Conservation (phyloP, 306 rosid genomes). For the Mucuna pruriens region DNA sequence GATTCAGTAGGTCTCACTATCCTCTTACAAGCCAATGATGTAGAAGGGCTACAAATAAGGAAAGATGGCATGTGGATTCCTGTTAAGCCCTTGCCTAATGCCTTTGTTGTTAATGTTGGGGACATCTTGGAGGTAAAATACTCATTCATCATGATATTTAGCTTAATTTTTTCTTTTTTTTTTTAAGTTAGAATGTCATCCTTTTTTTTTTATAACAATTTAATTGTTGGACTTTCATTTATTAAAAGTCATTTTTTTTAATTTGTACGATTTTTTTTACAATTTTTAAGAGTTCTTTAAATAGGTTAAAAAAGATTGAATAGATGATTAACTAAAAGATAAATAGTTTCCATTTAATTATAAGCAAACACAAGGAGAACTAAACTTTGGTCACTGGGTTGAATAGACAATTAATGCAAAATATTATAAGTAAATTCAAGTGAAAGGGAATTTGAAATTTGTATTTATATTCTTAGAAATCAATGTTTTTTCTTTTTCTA, state of each 20-base stretch:
- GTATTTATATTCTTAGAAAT: neutral
- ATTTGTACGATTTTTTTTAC: too few species aligned
- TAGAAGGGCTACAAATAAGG: constrained; percentile 40
- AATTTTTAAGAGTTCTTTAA: too few species aligned
- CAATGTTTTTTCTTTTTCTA: neutral
- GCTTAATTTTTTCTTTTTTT: too few species aligned
- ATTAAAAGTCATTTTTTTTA: too few species aligned
- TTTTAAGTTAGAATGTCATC: too few species aligned
- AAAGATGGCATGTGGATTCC: constrained; percentile 43
- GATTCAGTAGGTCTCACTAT: constrained; percentile 42
- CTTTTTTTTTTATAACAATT: too few species aligned
- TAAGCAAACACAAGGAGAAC: neutral
- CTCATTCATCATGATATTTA: neutral
- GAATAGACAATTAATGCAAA: neutral
- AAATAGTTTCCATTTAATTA: too few species aligned
- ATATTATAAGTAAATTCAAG: neutral
- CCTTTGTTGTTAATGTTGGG: constrained; percentile 44
- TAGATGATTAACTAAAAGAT: too few species aligned
- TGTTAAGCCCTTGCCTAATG: constrained; percentile 41
- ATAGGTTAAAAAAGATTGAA: too few species aligned
- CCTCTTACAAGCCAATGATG: constrained; percentile 40
- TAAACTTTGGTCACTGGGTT: neutral
- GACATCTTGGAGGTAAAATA: constrained; percentile 43
- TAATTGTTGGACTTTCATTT: too few species aligned
- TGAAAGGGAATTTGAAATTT: too few species aligned